Evolutionary conservation across 768 basidiomycete species (phyloP), one percentile per base, ranked within the genome.

Genomic region (Tricholoma hemisulphureum): DNA sequence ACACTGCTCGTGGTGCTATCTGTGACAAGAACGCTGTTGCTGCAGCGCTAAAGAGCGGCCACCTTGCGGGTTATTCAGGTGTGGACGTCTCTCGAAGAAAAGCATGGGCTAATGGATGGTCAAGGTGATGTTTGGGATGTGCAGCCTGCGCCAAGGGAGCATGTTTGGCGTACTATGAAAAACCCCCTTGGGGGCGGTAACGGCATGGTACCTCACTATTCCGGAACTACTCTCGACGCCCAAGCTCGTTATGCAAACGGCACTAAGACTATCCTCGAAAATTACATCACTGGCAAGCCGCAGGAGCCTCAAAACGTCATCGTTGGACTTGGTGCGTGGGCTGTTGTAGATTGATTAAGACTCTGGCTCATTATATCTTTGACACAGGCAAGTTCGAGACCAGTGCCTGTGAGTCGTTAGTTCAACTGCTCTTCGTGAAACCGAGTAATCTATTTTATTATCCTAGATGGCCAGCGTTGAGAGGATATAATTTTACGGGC

Each of bases 1-100:
- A 96, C 83, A 93, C 92, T 26, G 91, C 92, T 52, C 91, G 93
- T 63, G 94, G 94, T 43, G 94, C 94, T 39, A 93, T 96, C 66
- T 93, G 90, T 69, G 87, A 92, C 74, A 85, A 85, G 63, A 85
- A 93, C 60, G 92, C 85, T 41, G 87, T 95, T 58, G 86, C 87
- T 4, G 85, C 70, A 0, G 92, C 93, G 11, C 70, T 96, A 56
- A 79, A 83, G 75, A 85, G 81, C 53, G 93, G 93, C 16, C 89
- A 91, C 28, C 71, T 95, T 60, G 71, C 75, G 55, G 93, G 88
- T 26, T 82, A 82, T 61, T 62, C 79, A 45, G 80, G 76, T 73
- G 58, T 16, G 63, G 61, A 10, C 10, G 14, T 7, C 18, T 23
- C 2, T 50, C 16, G 7, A 26, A 18, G 14, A 23, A 24, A 28